Conservation (phyloP, 1,139 yeast species). For the Lodderomyces parapsilosis region DNA sequence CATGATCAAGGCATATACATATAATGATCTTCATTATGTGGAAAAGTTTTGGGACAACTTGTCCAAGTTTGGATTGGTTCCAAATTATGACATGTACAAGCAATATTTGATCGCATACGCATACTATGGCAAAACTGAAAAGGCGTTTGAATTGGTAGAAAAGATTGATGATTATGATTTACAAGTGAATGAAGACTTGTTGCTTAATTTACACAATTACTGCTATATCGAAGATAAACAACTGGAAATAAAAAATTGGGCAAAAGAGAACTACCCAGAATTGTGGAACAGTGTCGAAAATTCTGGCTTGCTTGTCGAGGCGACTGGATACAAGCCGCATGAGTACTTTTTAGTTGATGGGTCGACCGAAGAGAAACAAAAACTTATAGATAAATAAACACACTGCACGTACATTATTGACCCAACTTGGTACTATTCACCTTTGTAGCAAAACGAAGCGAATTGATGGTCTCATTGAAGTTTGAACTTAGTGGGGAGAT, state of each 20-base stretch:
- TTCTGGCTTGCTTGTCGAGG: conserved; percentile 39
- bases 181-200: conserved; percentile 46
- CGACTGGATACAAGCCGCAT: conserved; percentile 34
- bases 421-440: conserved; percentile 56
- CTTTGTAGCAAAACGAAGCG: conserved; percentile 86
- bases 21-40: conserved; percentile 58
- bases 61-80: conserved; percentile 52
- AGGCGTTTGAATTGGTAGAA: conserved; percentile 55
- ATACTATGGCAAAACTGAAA: conserved; percentile 60
- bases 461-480: conserved; percentile 75
- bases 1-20: conserved; percentile 68
- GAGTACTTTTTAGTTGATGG: conserved; percentile 18
- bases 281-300: conserved; percentile 48
- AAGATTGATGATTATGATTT: conserved; percentile 55
- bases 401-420: neutral
- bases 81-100: conserved; percentile 54
- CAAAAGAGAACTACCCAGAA: conserved; percentile 37
- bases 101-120: conserved; percentile 76
- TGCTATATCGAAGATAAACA: conserved; percentile 53
- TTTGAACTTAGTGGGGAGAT: conserved; percentile 68
- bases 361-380: conserved; percentile 6
- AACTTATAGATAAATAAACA: conserved; percentile 4
- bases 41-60: conserved; percentile 64
- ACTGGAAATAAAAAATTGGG: conserved; percentile 52
- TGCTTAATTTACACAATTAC: conserved; percentile 61